A percentile compares a stretch with the other conserved stretches of the same genome.
Conservation (phyloP, 257 asterid species). For the Knoxia roxburghii region DNA sequence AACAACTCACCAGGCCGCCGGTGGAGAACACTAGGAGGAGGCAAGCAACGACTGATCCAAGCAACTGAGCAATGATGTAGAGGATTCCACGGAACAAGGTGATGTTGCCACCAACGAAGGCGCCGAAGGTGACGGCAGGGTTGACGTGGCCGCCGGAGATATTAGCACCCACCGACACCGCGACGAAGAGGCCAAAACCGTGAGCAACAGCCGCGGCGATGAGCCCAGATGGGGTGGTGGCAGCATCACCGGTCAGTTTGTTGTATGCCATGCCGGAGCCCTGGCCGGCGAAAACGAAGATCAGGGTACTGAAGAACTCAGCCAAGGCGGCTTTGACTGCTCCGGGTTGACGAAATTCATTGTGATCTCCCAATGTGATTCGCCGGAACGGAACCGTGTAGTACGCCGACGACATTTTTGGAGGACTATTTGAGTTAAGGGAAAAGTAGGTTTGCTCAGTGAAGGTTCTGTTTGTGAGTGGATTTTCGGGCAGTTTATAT, state of each 20-base stretch:
- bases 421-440: not conserved
- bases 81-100: slow-evolving; percentile 54
- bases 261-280: slow-evolving; percentile 55
- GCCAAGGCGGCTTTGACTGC: slow-evolving; percentile 58
- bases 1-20: slow-evolving; percentile 46
- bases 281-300: slow-evolving; percentile 56
- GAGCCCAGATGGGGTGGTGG: slow-evolving; percentile 38
- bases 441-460: not conserved
- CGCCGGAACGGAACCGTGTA: slow-evolving; percentile 43
- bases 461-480: no score
- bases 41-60: slow-evolving; percentile 57
- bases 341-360: slow-evolving; percentile 45
- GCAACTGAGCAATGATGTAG: slow-evolving; percentile 53
- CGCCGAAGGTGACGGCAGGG: slow-evolving; percentile 65
- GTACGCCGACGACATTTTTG: slow-evolving; percentile 13
- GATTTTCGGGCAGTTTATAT: slow-evolving; percentile 18
- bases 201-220: slow-evolving; percentile 49
- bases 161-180: slow-evolving; percentile 39
- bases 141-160: slow-evolving; percentile 75
- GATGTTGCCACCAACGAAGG: slow-evolving; percentile 60
- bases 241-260: slow-evolving; percentile 32
- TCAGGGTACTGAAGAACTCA: slow-evolving; percentile 50
- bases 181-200: slow-evolving; percentile 49
- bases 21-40: slow-evolving; percentile 45
- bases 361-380: slow-evolving; percentile 37